phyloP scores from a whole-genome alignment of 1,139 yeast genomes.

The Meyerozyma sp. region DNA sequence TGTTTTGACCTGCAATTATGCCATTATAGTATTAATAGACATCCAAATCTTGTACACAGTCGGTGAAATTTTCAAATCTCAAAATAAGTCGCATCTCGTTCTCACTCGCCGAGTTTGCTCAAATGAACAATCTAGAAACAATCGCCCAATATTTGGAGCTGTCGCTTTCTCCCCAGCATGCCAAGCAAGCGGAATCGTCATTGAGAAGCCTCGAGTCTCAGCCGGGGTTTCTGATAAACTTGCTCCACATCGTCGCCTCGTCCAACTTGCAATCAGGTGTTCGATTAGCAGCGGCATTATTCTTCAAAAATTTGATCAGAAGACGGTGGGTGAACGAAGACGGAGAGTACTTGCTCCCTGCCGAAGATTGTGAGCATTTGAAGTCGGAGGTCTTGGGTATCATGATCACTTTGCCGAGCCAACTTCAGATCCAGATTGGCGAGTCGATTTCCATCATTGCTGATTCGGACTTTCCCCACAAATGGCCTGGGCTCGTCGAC shows the following conservation, averaged over 20 bases:
- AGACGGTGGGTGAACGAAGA: constrained; percentile 89
- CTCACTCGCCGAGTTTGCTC: constrained; percentile 6
- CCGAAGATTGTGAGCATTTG: constrained; percentile 59
- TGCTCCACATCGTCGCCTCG: constrained; percentile 76
- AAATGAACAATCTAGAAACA: constrained; percentile 28
- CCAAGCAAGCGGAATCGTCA: constrained; percentile 57
- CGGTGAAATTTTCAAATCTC: background rate
- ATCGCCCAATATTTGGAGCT: constrained; percentile 44
- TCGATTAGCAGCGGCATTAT: constrained; percentile 83
- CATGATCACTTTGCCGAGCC: constrained; percentile 75
- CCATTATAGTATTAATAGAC: constrained; percentile 1
- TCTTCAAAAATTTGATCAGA: constrained; percentile 81
- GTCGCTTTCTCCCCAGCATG: constrained; percentile 44
- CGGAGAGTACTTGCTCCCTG: constrained; percentile 65
- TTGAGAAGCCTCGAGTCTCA: constrained; percentile 57
- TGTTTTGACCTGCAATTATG: background rate
- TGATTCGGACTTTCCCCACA: constrained; percentile 89
- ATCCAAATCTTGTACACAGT: constrained; percentile 1
- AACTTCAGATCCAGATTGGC: constrained; percentile 84
- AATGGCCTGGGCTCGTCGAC: constrained; percentile 79
- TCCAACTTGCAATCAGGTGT: constrained; percentile 48
- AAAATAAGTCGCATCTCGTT: background rate
- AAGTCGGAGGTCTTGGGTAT: constrained; percentile 73
- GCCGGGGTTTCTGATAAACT: constrained; percentile 69
- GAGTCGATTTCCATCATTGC: constrained; percentile 92